Percentiles rank a stretch among this genome's conserved stretches.
Evolutionary conservation across 2,329 filamentous ascomycete species (phyloP).

Genomic region (Monosporascus cannonballus): DNA sequence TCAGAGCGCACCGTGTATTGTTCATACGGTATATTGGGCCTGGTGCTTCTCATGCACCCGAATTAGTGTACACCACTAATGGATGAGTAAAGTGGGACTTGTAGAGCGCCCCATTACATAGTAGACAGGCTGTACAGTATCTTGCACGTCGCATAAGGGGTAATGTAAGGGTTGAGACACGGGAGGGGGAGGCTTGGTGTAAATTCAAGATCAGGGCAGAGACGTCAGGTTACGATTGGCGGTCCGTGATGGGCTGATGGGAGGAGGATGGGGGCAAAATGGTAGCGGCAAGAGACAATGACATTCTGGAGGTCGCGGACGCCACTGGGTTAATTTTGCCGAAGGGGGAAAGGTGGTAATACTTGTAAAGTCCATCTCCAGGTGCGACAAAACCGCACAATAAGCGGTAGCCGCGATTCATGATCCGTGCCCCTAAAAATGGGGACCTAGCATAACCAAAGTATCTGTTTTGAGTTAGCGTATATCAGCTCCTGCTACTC

Average conservation of each 20-base stretch:
- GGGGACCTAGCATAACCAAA: too few species aligned
- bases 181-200: not conserved
- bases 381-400: not conserved
- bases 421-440: too few species aligned
- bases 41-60: not conserved
- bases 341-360: constrained; percentile 21
- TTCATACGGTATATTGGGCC: too few species aligned
- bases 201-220: not conserved
- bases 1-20: too few species aligned
- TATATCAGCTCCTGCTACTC: too few species aligned
- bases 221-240: not conserved
- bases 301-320: constrained; percentile 4
- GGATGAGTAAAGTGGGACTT: constrained; percentile 14
- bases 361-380: constrained; percentile 2
- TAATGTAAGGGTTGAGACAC: not conserved
- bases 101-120: too few species aligned
- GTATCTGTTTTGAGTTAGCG: too few species aligned
- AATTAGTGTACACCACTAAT: not conserved
- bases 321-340: constrained; percentile 12
- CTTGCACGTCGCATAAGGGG: not conserved
- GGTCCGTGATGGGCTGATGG: not conserved
- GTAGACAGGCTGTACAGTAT: not conserved
- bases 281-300: not conserved
- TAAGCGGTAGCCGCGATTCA: too few species aligned
- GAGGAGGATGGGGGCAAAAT: not conserved